These are phyloP conservation scores for Bruguiera hainesii DNA, from an alignment of 441 rosid genomes.

Conservation along the genomic window DNA sequence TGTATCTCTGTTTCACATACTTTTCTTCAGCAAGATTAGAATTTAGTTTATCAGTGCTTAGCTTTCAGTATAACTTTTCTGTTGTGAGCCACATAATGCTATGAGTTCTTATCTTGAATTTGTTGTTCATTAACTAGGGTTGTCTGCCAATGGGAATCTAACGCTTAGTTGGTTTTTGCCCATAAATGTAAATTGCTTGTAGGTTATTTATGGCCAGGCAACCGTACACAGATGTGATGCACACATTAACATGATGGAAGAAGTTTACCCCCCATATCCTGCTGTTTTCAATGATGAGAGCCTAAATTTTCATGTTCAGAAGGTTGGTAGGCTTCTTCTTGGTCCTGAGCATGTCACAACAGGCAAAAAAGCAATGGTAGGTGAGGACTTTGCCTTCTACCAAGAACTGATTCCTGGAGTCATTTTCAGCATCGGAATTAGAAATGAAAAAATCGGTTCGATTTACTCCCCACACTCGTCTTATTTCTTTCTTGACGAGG, in stretches of 20 bases:
- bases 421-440: conserved; percentile 59
- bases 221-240: conserved; percentile 60
- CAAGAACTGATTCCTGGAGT: conserved; percentile 72
- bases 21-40: background rate
- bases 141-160: background rate
- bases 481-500: conserved; percentile 69
- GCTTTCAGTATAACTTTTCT: no score
- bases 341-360: conserved; percentile 54
- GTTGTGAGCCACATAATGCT: no score
- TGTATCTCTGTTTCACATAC: background rate
- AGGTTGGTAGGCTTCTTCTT: conserved; percentile 48
- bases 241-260: conserved; percentile 41
- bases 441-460: conserved; percentile 61
- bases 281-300: conserved; percentile 55
- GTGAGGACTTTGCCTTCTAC: conserved; percentile 84
- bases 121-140: background rate
- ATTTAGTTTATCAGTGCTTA: no score
- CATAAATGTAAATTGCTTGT: conserved; percentile 9
- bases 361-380: conserved; percentile 55
- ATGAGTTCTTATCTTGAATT: background rate
- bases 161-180: background rate
- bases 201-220: conserved; percentile 71
- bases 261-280: conserved; percentile 51
- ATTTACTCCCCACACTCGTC: conserved; percentile 66
- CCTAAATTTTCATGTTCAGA: conserved; percentile 46